phyloP scores from a whole-genome alignment of 1,139 yeast genomes.

The Suhomyces kunorum region DNA sequence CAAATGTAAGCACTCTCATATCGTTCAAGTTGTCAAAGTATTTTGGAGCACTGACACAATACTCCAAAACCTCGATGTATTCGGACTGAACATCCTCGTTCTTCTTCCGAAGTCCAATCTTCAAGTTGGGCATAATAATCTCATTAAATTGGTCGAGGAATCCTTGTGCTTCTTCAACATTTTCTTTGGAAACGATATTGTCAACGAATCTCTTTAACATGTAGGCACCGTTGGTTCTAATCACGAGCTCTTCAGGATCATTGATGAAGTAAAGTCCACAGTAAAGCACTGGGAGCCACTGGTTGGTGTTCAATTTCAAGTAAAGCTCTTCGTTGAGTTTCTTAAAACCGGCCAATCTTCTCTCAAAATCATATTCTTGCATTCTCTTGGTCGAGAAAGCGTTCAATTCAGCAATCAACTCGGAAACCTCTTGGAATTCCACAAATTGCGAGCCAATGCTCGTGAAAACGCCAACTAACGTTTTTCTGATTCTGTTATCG shows the following conservation, averaged over 20 bases:
- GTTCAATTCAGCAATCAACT: conserved; percentile 63
- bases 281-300: conserved; percentile 82
- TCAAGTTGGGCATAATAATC: conserved; percentile 64
- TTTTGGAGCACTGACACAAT: conserved; percentile 55
- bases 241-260: conserved; percentile 77
- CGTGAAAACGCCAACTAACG: conserved; percentile 59
- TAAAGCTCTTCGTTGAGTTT: conserved; percentile 60
- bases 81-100: conserved; percentile 70
- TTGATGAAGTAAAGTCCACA: conserved; percentile 69
- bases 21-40: conserved; percentile 60
- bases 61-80: conserved; percentile 65
- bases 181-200: conserved; percentile 39
- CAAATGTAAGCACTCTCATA: conserved; percentile 62
- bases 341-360: conserved; percentile 68
- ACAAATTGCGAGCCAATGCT: conserved; percentile 58
- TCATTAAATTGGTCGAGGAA: conserved; percentile 52
- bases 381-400: conserved; percentile 63
- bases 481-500: conserved; percentile 61
- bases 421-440: conserved; percentile 48
- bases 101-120: conserved; percentile 63
- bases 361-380: conserved; percentile 78
- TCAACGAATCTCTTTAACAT: conserved; percentile 69
- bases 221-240: conserved; percentile 77
- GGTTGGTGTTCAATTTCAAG: conserved; percentile 44
- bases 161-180: conserved; percentile 35